Percentiles rank a stretch among this genome's conserved stretches.
Evolutionary conservation across 305 asterid species (phyloP).

Genomic region (Fraxinus sp.): DNA sequence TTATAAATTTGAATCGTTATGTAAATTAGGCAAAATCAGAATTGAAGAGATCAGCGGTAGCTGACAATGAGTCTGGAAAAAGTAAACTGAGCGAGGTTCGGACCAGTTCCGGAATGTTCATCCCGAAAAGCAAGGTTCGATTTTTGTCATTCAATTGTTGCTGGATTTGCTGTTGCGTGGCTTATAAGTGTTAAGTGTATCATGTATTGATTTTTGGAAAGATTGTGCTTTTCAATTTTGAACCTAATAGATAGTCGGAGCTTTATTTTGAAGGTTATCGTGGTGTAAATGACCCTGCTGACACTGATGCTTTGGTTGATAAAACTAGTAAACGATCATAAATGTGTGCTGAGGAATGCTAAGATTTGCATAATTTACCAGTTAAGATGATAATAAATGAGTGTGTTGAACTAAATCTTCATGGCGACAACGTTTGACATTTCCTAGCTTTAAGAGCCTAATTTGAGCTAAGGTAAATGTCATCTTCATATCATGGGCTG

Average conservation of each 20-base stretch:
- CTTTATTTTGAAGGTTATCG: conserved; percentile 10
- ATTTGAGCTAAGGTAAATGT: background rate
- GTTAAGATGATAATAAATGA: background rate
- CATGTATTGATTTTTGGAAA: background rate
- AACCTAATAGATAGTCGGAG: background rate
- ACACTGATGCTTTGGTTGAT: conserved; percentile 19
- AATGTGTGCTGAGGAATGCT: conserved; percentile 8
- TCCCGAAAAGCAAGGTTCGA: conserved; percentile 69
- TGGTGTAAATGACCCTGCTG: conserved; percentile 9
- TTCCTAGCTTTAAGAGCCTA: background rate
- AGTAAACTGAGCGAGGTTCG: conserved; percentile 75
- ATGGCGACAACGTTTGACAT: background rate
- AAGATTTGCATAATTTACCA: background rate
- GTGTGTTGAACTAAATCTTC: background rate
- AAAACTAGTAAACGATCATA: background rate
- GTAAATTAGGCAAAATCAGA: conserved; percentile 69
- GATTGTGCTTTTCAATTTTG: background rate
- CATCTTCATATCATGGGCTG: background rate
- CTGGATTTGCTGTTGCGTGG: conserved; percentile 12
- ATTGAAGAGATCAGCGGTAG: conserved; percentile 89
- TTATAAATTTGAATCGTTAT: background rate
- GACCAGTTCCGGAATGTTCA: conserved; percentile 97
- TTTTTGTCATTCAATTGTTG: conserved; percentile 18
- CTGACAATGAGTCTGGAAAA: conserved; percentile 74
- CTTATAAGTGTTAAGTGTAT: conserved; percentile 11